phyloP scores from a whole-genome alignment of 768 basidiomycete species.

The Lactarius sp. region DNA sequence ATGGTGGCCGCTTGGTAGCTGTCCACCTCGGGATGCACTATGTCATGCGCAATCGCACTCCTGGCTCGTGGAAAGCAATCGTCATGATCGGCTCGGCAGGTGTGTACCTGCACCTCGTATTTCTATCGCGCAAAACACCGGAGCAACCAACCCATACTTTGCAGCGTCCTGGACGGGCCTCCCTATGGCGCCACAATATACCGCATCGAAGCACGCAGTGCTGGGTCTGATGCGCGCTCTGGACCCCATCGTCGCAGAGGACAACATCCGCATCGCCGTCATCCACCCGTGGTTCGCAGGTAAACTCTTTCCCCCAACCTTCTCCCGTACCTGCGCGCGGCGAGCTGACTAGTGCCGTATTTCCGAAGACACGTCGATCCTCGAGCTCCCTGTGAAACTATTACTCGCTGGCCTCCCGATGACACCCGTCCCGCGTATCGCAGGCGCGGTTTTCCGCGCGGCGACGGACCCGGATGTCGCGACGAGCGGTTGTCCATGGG shows the following conservation, averaged over 20 bases:
- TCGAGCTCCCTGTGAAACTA: slow-evolving; percentile 17
- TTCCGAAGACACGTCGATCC: slow-evolving; percentile 28
- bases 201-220: slow-evolving; percentile 33
- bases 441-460: slow-evolving; percentile 32
- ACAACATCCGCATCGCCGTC: slow-evolving; percentile 29
- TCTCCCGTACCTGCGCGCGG: neutral
- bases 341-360: neutral
- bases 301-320: slow-evolving; percentile 3
- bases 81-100: slow-evolving; percentile 35
- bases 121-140: neutral
- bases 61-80: slow-evolving; percentile 29
- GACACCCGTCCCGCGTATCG: slow-evolving; percentile 32
- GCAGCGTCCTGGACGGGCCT: slow-evolving; percentile 30
- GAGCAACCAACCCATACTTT: neutral
- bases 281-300: slow-evolving; percentile 34
- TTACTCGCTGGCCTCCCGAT: slow-evolving; percentile 32
- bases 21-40: slow-evolving; percentile 33
- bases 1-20: slow-evolving; percentile 24
- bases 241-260: slow-evolving; percentile 11
- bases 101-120: slow-evolving; percentile 14
- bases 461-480: slow-evolving; percentile 28
- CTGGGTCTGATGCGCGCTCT: slow-evolving; percentile 32
- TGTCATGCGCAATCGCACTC: slow-evolving; percentile 25
- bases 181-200: slow-evolving; percentile 28
- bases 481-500: slow-evolving; percentile 30